Base-by-base conservation (phyloP, 2,329 filamentous ascomycete species). In the Periconia digitata region DNA sequence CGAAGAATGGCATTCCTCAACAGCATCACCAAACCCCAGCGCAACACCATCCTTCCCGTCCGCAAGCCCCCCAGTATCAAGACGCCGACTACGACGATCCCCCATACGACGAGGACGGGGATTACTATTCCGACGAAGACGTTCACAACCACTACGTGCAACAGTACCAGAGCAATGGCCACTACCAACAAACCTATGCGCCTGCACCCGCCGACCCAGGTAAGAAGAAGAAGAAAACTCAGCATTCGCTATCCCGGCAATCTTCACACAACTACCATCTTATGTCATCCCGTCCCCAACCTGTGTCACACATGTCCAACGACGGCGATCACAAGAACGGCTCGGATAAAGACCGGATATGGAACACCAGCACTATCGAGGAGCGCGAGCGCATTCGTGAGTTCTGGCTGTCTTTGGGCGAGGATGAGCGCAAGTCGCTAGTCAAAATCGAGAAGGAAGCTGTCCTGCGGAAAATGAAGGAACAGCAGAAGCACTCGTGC, bases 371-470 rank as follows among this genome's bases (percentile, higher is more conserved):
- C 49, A 94, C 90, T 8, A 84, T 90, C 58, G 91, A 97, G 72
- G 94, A 99, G 75, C 88, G 94, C 29, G 91, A 96, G 75, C 88
- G 94, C 44, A 99, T 99, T 69, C 96, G 96, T 74, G 89, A 96
- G 60, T 99, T 97, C 74, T 99, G 94, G 94, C 82, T 99, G 44
- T 91, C 91, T 15, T 75, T 99, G 37, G 90, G 90, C 58, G 94
- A 99, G 71, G 90, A 95, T 32, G 92, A 97, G 70, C 89, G 94
- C 61, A 94, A 95, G 70, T 94, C 90, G 15, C 78, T 99, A 40
- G 91, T 99, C 66, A 96, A 96, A 74, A 92, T 99, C 23, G 94
- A 99, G 74, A 99, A 99, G 75, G 92, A 99, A 73, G 92, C 94
- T 7, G 94, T 99, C 0, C 76, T 99, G 47, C 91, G 90, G 67